Evolutionary conservation across 768 basidiomycete genomes (phyloP).

Genomic region (Hygrocybe coccinea): DNA sequence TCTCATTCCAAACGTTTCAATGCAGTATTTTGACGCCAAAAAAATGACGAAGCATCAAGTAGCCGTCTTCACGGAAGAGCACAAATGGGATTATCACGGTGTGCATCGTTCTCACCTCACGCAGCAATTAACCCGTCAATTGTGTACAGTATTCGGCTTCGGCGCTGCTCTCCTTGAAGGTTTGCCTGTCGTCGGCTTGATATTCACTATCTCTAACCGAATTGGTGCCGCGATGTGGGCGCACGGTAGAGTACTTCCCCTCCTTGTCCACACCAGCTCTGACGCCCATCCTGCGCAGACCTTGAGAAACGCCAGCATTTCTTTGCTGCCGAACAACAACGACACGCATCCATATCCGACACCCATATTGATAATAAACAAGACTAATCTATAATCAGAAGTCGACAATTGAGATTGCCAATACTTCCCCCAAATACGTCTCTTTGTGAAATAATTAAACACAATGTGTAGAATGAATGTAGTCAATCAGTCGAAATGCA

Average conservation of each 20-base stretch:
- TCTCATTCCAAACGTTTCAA: constrained; percentile 4
- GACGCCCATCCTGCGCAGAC: constrained; percentile 33
- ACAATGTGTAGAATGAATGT: not conserved
- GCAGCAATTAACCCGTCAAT: not conserved
- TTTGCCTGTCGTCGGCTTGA: constrained; percentile 73
- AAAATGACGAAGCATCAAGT: constrained; percentile 68
- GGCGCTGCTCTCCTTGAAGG: constrained; percentile 75
- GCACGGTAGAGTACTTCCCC: constrained; percentile 42
- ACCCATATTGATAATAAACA: not conserved
- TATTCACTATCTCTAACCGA: constrained; percentile 81
- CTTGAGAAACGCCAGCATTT: constrained; percentile 57
- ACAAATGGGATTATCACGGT: constrained; percentile 86
- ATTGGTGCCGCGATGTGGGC: constrained; percentile 96
- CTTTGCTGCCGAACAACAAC: constrained; percentile 18
- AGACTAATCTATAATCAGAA: not conserved
- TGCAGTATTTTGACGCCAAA: constrained; percentile 79
- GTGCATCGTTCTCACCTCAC: not conserved
- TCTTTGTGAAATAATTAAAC: not conserved
- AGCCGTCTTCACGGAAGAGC: constrained; percentile 79
- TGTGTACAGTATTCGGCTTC: constrained; percentile 77
- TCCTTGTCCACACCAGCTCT: not conserved
- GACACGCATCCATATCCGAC: not conserved
- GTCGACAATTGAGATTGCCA: not conserved
- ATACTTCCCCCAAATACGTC: too few relatives aligned
- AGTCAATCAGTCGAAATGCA: not conserved